A percentile compares a stretch with the other conserved stretches of the same genome.
Conservation (phyloP, 768 basidiomycete genomes). For the Rhodosporidiobolus odoratus region DNA sequence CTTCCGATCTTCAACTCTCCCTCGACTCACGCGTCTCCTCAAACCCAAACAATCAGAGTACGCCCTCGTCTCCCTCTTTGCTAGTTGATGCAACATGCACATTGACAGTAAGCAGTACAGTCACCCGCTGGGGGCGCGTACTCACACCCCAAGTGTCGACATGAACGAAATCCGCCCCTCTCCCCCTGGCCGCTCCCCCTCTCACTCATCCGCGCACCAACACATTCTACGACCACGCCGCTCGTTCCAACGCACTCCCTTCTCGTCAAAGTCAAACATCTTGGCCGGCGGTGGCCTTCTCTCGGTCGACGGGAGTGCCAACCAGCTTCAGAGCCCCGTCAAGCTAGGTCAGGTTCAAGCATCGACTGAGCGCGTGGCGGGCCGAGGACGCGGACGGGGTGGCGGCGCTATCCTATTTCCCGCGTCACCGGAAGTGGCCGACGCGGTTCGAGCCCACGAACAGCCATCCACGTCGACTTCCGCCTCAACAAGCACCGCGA, state of each 20-base stretch:
- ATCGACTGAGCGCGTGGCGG: background rate
- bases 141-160: too few relatives aligned
- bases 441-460: background rate
- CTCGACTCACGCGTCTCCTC: too few relatives aligned
- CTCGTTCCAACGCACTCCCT: constrained; percentile 31
- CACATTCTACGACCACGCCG: constrained; percentile 27
- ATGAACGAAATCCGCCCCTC: background rate
- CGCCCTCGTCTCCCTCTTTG: too few relatives aligned
- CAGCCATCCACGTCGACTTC: background rate
- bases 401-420: constrained; percentile 25
- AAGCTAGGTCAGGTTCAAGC: constrained; percentile 5
- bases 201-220: constrained; percentile 8
- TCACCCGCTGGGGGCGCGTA: too few relatives aligned
- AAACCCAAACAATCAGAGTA: too few relatives aligned
- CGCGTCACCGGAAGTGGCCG: background rate
- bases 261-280: constrained; percentile 23
- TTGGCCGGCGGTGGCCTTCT: background rate
- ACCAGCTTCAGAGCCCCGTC: constrained; percentile 19
- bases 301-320: background rate
- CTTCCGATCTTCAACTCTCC: too few relatives aligned
- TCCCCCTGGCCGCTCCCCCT: background rate
- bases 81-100: too few relatives aligned
- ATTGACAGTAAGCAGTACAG: too few relatives aligned
- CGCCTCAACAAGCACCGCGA: constrained; percentile 1
- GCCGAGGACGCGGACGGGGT: constrained; percentile 5